Percentiles rank a stretch among this genome's conserved stretches.
These are phyloP conservation scores for Corynascus novoguineensis DNA, from an alignment of 495 filamentous ascomycete species.

Conservation along the genomic window DNA sequence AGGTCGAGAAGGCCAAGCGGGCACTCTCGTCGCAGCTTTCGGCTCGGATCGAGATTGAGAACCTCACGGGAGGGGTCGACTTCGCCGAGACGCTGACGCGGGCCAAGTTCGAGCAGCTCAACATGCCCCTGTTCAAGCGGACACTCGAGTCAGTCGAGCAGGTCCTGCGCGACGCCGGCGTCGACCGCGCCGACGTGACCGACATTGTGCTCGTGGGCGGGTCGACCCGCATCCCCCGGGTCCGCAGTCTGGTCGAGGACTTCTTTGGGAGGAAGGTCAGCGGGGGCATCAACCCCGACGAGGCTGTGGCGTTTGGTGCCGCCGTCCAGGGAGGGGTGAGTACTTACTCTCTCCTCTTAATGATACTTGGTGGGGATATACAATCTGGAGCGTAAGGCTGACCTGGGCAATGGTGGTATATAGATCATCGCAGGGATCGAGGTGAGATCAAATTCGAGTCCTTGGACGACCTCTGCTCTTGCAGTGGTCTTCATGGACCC, in stretches of 20 bases:
- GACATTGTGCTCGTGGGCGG: conserved; percentile 86
- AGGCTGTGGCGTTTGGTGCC: conserved; percentile 91
- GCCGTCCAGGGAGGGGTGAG: conserved; percentile 80
- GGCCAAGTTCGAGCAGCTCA: conserved; percentile 95
- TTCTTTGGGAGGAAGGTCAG: conserved; percentile 90
- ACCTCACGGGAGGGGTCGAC: conserved; percentile 85
- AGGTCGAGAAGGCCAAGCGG: conserved; percentile 97
- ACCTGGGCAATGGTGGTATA: not conserved
- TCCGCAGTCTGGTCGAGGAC: conserved; percentile 81
- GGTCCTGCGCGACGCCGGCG: conserved; percentile 77
- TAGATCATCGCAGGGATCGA: conserved; percentile 32
- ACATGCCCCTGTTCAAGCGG: conserved; percentile 90
- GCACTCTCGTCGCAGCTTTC: conserved; percentile 93
- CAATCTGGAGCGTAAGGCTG: not conserved
- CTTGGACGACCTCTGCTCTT: not conserved
- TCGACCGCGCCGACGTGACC: conserved; percentile 70
- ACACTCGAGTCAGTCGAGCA: conserved; percentile 93
- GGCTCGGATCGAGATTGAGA: conserved; percentile 89
- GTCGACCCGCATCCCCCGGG: conserved; percentile 90
- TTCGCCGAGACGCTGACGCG: conserved; percentile 94
- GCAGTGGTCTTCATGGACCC: no score
- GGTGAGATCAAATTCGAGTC: not conserved
- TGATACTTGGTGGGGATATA: not conserved
- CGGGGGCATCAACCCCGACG: conserved; percentile 93
- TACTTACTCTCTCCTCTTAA: not conserved